Conservation (phyloP, 768 basidiomycete genomes). For the Pholiota conissans region DNA sequence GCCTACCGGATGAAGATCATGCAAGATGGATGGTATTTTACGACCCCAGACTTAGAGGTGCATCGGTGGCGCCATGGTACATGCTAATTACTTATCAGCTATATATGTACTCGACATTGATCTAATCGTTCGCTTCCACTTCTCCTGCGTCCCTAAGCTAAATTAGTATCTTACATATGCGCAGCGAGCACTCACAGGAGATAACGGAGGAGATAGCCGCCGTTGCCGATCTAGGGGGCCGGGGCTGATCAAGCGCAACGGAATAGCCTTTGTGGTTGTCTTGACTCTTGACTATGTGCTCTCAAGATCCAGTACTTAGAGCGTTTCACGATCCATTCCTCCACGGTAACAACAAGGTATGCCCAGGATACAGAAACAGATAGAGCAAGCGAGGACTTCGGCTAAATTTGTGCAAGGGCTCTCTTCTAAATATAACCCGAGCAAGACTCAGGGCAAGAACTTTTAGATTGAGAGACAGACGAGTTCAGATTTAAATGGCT, state of each 20-base stretch:
- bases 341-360: conserved; percentile 3
- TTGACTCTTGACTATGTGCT: neutral
- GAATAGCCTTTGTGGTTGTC: conserved; percentile 6
- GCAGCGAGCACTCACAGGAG: neutral
- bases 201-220: conserved; percentile 9
- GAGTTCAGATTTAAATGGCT: neutral
- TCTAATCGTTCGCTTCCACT: conserved; percentile 1
- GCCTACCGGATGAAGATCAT: neutral
- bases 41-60: too few relatives aligned
- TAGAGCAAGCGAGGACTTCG: neutral
- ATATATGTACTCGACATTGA: neutral
- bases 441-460: neutral
- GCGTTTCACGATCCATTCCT: neutral
- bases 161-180: neutral
- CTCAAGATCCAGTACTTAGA: neutral
- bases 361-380: neutral
- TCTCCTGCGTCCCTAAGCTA: neutral
- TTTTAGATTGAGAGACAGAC: neutral
- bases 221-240: conserved; percentile 4
- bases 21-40: too few relatives aligned
- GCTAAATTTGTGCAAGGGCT: neutral
- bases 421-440: conserved; percentile 2
- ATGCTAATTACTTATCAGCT: neutral
- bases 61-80: conserved; percentile 1
- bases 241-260: neutral